Evolutionary conservation across 2,329 filamentous ascomycete species (phyloP).

Genomic region (Neurospora sp.): DNA sequence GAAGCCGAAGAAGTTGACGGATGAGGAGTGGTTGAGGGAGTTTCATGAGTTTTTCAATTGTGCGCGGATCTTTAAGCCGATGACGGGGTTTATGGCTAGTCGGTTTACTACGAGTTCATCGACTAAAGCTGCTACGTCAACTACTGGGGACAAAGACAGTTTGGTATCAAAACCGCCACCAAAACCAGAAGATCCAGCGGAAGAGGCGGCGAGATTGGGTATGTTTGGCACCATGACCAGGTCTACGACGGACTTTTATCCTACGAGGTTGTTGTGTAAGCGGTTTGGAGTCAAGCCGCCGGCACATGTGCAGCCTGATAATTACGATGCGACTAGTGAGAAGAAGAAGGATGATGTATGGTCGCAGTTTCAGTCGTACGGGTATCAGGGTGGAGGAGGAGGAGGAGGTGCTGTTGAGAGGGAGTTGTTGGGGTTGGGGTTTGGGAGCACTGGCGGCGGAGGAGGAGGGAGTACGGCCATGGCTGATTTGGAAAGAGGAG

Average conservation of each 20-base stretch:
- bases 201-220: slow-evolving; percentile 76
- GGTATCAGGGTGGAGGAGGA: slow-evolving; percentile 8
- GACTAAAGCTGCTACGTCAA: no score
- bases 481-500: background rate
- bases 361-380: slow-evolving; percentile 15
- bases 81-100: slow-evolving; percentile 85
- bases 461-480: background rate
- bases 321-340: slow-evolving; percentile 23
- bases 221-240: slow-evolving; percentile 92
- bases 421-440: slow-evolving; percentile 7
- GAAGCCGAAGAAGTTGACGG: slow-evolving; percentile 33
- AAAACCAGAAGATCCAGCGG: slow-evolving; percentile 65
- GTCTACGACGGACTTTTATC: slow-evolving; percentile 60
- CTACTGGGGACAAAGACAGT: no score
- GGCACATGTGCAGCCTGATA: slow-evolving; percentile 50
- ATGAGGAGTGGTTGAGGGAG: slow-evolving; percentile 72
- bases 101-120: slow-evolving; percentile 90
- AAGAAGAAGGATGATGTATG: slow-evolving; percentile 4
- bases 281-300: slow-evolving; percentile 82
- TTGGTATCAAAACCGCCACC: no score
- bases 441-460: slow-evolving; percentile 1
- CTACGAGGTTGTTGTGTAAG: slow-evolving; percentile 81
- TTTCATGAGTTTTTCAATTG: slow-evolving; percentile 62
- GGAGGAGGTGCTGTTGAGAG: slow-evolving; percentile 1
- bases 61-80: slow-evolving; percentile 73